Evolutionary conservation across 192 early-diverging fungal species (phyloP).

Genomic region (Gryganskiella cystojenkinii): DNA sequence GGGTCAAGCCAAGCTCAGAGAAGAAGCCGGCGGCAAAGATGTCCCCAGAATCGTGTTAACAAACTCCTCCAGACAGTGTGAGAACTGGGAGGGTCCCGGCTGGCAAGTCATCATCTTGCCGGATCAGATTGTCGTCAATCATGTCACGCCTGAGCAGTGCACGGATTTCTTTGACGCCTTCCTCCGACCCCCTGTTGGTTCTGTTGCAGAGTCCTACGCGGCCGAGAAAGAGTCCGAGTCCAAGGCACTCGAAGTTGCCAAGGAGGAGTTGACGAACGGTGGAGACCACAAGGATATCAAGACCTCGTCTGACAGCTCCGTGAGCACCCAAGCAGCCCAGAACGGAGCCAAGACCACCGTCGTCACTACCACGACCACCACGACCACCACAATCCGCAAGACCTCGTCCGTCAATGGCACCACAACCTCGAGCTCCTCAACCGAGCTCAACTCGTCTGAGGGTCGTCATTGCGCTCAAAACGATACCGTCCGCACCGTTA

Average conservation of each 20-base stretch:
- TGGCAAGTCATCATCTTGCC: conserved; percentile 59
- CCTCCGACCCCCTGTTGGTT: conserved; percentile 25
- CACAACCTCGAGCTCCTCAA: not conserved
- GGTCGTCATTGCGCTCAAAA: conserved; percentile 3
- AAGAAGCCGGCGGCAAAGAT: conserved; percentile 25
- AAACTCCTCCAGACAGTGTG: conserved; percentile 50
- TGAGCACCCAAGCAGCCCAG: not conserved
- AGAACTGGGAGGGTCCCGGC: conserved; percentile 36
- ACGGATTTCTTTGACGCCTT: conserved; percentile 59
- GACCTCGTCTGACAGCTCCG: not conserved
- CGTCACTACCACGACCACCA: conserved; percentile 15
- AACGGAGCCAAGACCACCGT: conserved; percentile 9
- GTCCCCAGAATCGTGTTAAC: conserved; percentile 58
- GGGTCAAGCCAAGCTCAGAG: conserved; percentile 19
- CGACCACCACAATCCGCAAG: not conserved
- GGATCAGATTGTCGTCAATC: conserved; percentile 63
- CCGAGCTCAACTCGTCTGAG: not conserved
- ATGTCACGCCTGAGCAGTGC: conserved; percentile 56
- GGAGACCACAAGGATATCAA: not conserved
- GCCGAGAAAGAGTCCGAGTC: conserved; percentile 22
- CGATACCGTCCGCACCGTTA: conserved; percentile 10
- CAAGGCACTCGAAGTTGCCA: not conserved
- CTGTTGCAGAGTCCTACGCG: not conserved
- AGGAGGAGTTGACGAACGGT: too few relatives aligned
- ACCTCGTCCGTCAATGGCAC: conserved; percentile 13